Evolutionary conservation across 257 asterid genomes (phyloP).

Genomic region (Catharanthus roseus): DNA sequence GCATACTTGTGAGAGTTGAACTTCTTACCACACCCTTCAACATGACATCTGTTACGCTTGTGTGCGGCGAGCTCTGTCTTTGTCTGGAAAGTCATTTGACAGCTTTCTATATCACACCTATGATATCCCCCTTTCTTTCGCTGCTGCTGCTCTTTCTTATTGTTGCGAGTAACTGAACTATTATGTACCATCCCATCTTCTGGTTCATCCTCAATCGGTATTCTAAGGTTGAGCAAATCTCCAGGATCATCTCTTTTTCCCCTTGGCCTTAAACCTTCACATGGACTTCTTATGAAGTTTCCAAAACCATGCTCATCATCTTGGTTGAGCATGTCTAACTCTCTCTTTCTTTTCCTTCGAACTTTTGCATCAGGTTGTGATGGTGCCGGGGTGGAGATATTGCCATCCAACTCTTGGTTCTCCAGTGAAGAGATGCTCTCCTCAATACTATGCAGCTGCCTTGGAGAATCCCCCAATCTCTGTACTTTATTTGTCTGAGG

Average conservation of each 20-base stretch:
- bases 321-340: conserved; percentile 30
- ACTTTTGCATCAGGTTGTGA: conserved; percentile 13
- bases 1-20: conserved; percentile 77
- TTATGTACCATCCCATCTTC: conserved; percentile 27
- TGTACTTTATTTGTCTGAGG: conserved; percentile 16
- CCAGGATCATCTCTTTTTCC: conserved; percentile 24
- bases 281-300: conserved; percentile 68
- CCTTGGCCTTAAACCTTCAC: conserved; percentile 90
- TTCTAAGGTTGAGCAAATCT: conserved; percentile 17
- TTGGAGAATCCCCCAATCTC: conserved; percentile 13
- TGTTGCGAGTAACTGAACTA: conserved; percentile 18
- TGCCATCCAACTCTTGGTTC: conserved; percentile 21
- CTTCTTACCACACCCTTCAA: conserved; percentile 71
- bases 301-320: conserved; percentile 18
- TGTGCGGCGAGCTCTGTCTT: conserved; percentile 63
- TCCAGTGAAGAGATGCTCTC: conserved; percentile 12
- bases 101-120: conserved; percentile 57
- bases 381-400: conserved; percentile 14
- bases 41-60: conserved; percentile 60
- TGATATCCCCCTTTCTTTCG: conserved; percentile 31
- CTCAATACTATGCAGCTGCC: conserved; percentile 17
- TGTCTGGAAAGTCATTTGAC: conserved; percentile 66
- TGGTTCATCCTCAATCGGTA: conserved; percentile 19
- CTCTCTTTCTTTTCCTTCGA: conserved; percentile 57
- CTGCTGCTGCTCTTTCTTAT: conserved; percentile 27